Evolutionary conservation across 768 basidiomycete genomes (phyloP), one percentile per base, ranked within the genome.

Genomic region (Tephrocybe sp.): DNA sequence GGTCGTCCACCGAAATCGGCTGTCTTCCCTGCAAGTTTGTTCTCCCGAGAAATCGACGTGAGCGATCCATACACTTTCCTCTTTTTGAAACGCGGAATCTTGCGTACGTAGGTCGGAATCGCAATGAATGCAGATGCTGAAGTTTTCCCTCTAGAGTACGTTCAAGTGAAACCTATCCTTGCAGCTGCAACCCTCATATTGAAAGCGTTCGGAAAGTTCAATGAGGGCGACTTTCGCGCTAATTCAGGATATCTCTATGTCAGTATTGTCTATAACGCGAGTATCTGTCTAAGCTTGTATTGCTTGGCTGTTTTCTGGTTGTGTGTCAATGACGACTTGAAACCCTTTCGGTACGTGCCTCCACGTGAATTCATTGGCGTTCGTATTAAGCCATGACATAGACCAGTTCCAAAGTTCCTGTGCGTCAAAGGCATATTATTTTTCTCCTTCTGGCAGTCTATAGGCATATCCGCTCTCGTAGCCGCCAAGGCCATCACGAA

Each of bases 381-480:
- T 46, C 52, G 12, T 54, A 48, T 9, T 38, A 2, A 26, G 31
- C 19, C 10, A 19, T 44, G 55, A 22, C 55, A 17, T 60, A 87
- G 96, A 10, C 93, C 93, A 0, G 82, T 95, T 58, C 93, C 97
- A 2, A 99, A 99, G 68, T 99, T 99, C 69, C 84, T 98, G 22
- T 99, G 94, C 65, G 94, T 99, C 59, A 99, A 99, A 65, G 96
- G 96, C 39, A 93, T 99, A 58, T 77, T 99, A 17, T 98, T 98
- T 77, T 96, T 97, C 69, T 94, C 91, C 1, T 99, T 99, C 73
- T 99, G 97, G 97, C 97, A 99, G 66, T 84, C 89, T 17, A 80
- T 96, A 44, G 80, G 62, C 40, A 80, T 99, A 44, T 94, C 93
- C 26, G 79, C 90, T 60, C 78, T 98, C n/a, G 96, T 95, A 41